Evolutionary conservation across 225 moss, liverwort and hornwort species (phyloP), one percentile per base, ranked within the genome.

Genomic region (Thuidium tamariscinum): DNA sequence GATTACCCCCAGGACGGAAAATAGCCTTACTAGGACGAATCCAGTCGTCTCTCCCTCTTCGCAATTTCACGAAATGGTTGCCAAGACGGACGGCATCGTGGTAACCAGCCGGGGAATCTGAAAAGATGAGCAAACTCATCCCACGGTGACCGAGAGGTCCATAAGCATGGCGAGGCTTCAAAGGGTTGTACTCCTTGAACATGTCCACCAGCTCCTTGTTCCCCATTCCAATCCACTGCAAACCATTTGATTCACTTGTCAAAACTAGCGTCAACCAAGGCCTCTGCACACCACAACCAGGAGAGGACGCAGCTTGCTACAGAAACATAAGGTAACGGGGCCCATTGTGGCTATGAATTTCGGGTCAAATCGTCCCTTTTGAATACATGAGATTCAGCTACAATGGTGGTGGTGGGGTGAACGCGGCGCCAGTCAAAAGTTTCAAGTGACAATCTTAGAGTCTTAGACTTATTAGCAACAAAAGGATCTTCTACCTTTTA

Each of bases 201-300:
- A 95, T 83, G 79, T 98, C 98, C 83, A 97, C 80, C 49, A 98
- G 90, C 92, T 98, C 98, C 87, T 96, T 97, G 92, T 98, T 98
- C 41, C 98, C 98, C 98, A 98, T 98, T 79, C 98, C 98, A 87
- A 90, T 91, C 98, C 98, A 98, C 96, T 96, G 96, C 86, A 82
- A 63, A 56, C 54, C 54, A 62, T 23, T 67, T 55, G 34, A 34
- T 55, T 77, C 55, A 55, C 34, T 66, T 11, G 55, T 69, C 79
- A 78, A 66, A 66, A 32, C 37, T 21, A 20, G 29, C 74, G 37
- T 57, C 71, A 23, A 42, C 41, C 65, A 39, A 55, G 82, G 30
- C 10, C 82, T 69, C 37, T 13, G 39, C 29, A 54, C 68, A 54
- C 39, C 54, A 69, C 39, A 39, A 54, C 19, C 68, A 82, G 54